These are phyloP conservation scores for Phytopythium litorale DNA, from an alignment of 352 stramenopile species.

Conservation along the genomic window DNA sequence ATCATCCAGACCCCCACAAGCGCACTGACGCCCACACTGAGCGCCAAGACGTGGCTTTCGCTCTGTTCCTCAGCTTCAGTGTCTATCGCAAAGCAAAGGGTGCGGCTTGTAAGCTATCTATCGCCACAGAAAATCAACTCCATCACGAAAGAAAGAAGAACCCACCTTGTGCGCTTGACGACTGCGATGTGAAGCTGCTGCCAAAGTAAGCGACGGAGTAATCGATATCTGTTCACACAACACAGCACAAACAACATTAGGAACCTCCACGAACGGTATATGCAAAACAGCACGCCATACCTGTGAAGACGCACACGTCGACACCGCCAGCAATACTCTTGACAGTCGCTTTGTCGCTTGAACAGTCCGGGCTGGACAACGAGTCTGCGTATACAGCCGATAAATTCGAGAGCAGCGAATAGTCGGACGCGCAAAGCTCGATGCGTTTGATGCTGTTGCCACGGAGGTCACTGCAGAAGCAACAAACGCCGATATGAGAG, in stretches of 20 bases:
- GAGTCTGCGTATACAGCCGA: conserved; percentile 24
- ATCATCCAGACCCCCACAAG: conserved; percentile 38
- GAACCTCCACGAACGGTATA: no score
- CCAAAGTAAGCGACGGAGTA: conserved; percentile 1
- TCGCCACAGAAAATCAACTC: background rate
- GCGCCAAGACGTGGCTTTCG: background rate
- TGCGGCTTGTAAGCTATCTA: background rate
- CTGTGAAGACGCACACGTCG: conserved; percentile 26
- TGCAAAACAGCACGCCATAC: no score
- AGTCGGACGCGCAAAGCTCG: conserved; percentile 22
- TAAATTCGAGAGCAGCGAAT: conserved; percentile 16
- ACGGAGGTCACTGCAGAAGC: conserved; percentile 22
- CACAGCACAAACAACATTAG: no score
- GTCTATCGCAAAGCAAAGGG: background rate
- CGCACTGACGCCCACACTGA: conserved; percentile 24
- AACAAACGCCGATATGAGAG: background rate
- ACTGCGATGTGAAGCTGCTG: background rate
- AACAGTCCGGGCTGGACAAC: conserved; percentile 17
- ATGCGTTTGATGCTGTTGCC: conserved; percentile 29
- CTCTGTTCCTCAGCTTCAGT: conserved; percentile 1
- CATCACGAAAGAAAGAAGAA: background rate
- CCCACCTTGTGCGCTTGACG: background rate
- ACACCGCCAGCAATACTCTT: conserved; percentile 20
- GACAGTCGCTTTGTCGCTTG: conserved; percentile 18
- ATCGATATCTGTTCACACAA: no score